Percentiles rank a stretch among this genome's conserved stretches.
Conservation (phyloP, 306 rosid species). For the peach (Prunus persica) region DNA sequence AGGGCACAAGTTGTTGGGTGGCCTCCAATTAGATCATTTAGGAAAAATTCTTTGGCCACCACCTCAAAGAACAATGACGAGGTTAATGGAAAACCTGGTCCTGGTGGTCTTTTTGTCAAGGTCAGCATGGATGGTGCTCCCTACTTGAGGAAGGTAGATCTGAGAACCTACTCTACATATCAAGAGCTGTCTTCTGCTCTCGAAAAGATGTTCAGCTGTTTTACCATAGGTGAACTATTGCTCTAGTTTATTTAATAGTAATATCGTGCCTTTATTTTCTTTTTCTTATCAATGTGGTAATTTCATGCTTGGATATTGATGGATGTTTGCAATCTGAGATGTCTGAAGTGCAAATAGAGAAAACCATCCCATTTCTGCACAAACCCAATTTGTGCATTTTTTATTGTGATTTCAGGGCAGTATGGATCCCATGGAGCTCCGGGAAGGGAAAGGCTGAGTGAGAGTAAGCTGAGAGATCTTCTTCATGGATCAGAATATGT, state of each 20-base stretch:
- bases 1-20: constrained; percentile 99
- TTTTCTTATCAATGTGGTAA: neutral
- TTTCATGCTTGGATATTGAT: neutral
- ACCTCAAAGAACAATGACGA: constrained; percentile 80
- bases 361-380: constrained; percentile 9
- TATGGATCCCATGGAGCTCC: constrained; percentile 82
- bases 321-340: neutral
- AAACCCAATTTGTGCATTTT: constrained; percentile 22
- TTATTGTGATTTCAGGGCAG: constrained; percentile 57
- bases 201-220: constrained; percentile 97
- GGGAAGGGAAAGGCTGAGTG: constrained; percentile 73
- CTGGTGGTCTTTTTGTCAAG: constrained; percentile 77
- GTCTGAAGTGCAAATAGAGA: neutral
- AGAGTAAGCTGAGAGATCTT: constrained; percentile 93
- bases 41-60: constrained; percentile 79
- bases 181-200: constrained; percentile 90
- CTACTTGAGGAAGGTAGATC: constrained; percentile 92
- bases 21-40: constrained; percentile 92
- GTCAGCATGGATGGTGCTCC: constrained; percentile 99
- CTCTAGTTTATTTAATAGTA: constrained; percentile 3
- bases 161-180: constrained; percentile 70
- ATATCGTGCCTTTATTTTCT: neutral
- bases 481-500: constrained; percentile 94
- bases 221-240: constrained; percentile 64
- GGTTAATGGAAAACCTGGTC: constrained; percentile 87